phyloP scores from a whole-genome alignment of 805 yeast species.

The Myxozyma neglecta region DNA sequence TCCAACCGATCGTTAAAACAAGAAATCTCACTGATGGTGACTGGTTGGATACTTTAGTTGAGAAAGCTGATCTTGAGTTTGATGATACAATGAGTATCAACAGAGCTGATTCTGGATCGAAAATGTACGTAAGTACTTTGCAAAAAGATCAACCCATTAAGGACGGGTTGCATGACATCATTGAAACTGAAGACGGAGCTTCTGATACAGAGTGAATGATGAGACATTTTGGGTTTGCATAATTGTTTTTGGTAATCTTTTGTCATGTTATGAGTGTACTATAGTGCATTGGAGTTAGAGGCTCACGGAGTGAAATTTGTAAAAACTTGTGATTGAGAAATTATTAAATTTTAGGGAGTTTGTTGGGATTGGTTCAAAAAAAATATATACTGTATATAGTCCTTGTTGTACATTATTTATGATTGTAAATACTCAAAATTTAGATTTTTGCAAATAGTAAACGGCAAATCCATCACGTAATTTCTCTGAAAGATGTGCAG shows the following conservation, averaged over 20 bases:
- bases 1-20: background rate
- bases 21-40: background rate
- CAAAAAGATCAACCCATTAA: background rate
- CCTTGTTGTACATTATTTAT: background rate
- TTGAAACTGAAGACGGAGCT: background rate
- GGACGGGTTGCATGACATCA: background rate
- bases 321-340: no score
- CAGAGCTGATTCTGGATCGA: no score
- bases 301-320: no score
- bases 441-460: constrained; percentile 40
- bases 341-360: no score
- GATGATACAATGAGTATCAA: background rate
- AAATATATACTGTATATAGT: background rate
- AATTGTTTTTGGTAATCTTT: no score
- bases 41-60: background rate
- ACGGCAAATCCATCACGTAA: constrained; percentile 50
- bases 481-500: constrained; percentile 38
- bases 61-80: background rate
- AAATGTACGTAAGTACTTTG: background rate
- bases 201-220: background rate
- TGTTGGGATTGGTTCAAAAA: no score
- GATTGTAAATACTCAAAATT: background rate
- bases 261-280: no score
- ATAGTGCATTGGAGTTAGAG: no score
- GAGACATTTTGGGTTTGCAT: no score